These are phyloP conservation scores for Chaetomium olivaceum DNA, from an alignment of 2,329 filamentous ascomycete species.

Conservation along the genomic window DNA sequence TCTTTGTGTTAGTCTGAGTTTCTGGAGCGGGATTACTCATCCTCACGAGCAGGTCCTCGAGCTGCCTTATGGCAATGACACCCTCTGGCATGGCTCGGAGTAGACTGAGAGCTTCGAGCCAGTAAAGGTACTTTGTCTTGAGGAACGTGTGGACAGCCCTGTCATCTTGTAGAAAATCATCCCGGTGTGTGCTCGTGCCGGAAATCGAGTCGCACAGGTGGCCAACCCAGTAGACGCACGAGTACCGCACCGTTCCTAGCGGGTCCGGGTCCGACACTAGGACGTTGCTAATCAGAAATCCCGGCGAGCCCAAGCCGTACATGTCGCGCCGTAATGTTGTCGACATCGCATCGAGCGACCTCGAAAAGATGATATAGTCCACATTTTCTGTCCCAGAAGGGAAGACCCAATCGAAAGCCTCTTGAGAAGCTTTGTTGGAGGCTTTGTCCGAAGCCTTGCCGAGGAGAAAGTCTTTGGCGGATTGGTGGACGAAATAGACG, in stretches of 20 bases:
- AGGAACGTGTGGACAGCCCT: slow-evolving; percentile 20
- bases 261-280: slow-evolving; percentile 20
- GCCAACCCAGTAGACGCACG: slow-evolving; percentile 26
- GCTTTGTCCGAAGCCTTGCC: slow-evolving; percentile 6
- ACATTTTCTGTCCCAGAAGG: slow-evolving; percentile 18
- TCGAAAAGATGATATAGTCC: slow-evolving; percentile 22
- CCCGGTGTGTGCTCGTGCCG: background rate
- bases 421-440: background rate
- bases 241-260: slow-evolving; percentile 24
- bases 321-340: slow-evolving; percentile 32
- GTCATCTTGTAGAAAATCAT: background rate
- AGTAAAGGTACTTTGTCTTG: slow-evolving; percentile 27
- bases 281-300: slow-evolving; percentile 19
- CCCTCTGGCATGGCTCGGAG: slow-evolving; percentile 21
- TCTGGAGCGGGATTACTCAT: background rate
- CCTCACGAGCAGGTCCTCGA: slow-evolving; percentile 22
- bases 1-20: slow-evolving; percentile 1
- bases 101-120: slow-evolving; percentile 28
- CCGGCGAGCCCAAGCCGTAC: slow-evolving; percentile 19
- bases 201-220: slow-evolving; percentile 17
- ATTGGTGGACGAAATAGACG: slow-evolving; percentile 25
- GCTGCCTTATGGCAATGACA: slow-evolving; percentile 20
- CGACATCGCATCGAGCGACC: slow-evolving; percentile 23
- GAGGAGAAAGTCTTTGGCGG: slow-evolving; percentile 26
- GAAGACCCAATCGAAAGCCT: slow-evolving; percentile 16